Conservation (phyloP, 805 yeast genomes). For the Zygosaccharomyces bisporus region DNA sequence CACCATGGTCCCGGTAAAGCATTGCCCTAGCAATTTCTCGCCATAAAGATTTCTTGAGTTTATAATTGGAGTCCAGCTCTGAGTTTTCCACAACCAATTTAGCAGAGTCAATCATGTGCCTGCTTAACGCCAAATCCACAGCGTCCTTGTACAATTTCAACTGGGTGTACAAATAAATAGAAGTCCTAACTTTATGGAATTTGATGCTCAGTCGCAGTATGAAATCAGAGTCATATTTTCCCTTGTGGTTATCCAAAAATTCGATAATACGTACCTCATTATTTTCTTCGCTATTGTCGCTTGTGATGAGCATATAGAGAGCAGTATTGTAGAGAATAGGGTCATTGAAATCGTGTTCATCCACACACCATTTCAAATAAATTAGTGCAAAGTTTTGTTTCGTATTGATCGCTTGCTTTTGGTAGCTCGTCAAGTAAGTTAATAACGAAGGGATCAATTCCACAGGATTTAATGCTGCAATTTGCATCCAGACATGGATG, state of each 20-base stretch:
- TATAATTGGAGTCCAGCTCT: conserved; percentile 40
- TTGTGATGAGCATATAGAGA: conserved; percentile 58
- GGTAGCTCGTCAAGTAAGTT: conserved; percentile 54
- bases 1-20: conserved; percentile 24
- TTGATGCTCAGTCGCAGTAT: conserved; percentile 68
- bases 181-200: conserved; percentile 55
- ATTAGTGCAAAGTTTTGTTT: conserved; percentile 60
- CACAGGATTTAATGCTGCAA: conserved; percentile 50
- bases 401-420: conserved; percentile 19
- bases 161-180: conserved; percentile 67
- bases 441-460: conserved; percentile 73
- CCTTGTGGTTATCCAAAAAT: conserved; percentile 45
- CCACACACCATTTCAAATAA: conserved; percentile 55
- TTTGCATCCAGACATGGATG: conserved; percentile 70
- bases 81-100: conserved; percentile 21
- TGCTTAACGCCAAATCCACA: conserved; percentile 62
- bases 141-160: conserved; percentile 77
- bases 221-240: conserved; percentile 58
- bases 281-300: conserved; percentile 25
- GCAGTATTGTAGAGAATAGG: conserved; percentile 63
- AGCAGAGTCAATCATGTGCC: conserved; percentile 40
- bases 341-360: conserved; percentile 42
- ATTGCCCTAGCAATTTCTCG: conserved; percentile 46
- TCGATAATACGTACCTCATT: conserved; percentile 48
- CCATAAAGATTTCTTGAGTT: conserved; percentile 69